Evolutionary conservation across 2,329 filamentous ascomycete genomes (phyloP).

Genomic region (Phialocephala sp.): DNA sequence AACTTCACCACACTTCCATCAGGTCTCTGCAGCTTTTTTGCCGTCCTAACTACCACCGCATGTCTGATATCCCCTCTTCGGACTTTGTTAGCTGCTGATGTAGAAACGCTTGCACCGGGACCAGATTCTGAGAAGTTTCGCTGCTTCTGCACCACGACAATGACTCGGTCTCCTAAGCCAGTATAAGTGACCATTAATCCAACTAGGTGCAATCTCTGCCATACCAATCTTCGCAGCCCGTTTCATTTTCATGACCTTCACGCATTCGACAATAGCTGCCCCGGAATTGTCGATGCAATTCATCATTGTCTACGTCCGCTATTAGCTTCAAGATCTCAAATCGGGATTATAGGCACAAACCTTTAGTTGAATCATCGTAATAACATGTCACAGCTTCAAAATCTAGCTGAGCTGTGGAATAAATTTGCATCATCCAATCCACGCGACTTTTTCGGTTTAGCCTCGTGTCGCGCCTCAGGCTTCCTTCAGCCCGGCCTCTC

Average conservation of each 20-base stretch:
- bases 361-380: slow-evolving; percentile 92
- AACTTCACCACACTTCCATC: slow-evolving; percentile 93
- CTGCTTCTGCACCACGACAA: slow-evolving; percentile 97
- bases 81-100: slow-evolving; percentile 85
- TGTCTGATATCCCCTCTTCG: slow-evolving; percentile 95
- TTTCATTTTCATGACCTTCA: slow-evolving; percentile 91
- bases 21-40: slow-evolving; percentile 82
- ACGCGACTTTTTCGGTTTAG: slow-evolving; percentile 14
- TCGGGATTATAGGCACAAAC: slow-evolving; percentile 46
- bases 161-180: slow-evolving; percentile 84
- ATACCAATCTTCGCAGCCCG: slow-evolving; percentile 85
- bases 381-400: slow-evolving; percentile 32
- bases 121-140: slow-evolving; percentile 76
- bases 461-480: slow-evolving; percentile 10
- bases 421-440: slow-evolving; percentile 13
- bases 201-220: slow-evolving; percentile 34
- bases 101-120: slow-evolving; percentile 72
- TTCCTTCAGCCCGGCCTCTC: slow-evolving; percentile 7
- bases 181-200: slow-evolving; percentile 8
- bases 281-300: slow-evolving; percentile 99
- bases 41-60: slow-evolving; percentile 91
- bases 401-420: slow-evolving; percentile 12
- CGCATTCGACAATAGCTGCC: slow-evolving; percentile 95
- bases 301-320: slow-evolving; percentile 76
- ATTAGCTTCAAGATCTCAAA: slow-evolving; percentile 13